Evolutionary conservation across 768 basidiomycete genomes (phyloP), one percentile per base, ranked within the genome.

Genomic region (Russula vinacea): DNA sequence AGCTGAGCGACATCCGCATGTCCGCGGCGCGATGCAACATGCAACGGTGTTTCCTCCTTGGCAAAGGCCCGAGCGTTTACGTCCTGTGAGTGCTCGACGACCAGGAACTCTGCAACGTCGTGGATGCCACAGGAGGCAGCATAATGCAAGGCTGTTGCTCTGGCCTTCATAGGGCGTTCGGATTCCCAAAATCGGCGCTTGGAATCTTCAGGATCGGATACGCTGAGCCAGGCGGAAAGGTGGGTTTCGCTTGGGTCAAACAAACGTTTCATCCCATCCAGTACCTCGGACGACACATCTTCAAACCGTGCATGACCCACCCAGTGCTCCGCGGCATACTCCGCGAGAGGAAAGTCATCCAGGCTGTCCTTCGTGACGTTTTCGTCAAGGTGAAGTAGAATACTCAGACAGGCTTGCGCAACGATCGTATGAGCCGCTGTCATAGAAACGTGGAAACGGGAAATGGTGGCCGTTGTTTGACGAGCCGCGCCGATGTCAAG

Each of bases 241-340:
- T 62, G 54, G n/a, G 19, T 35, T 5, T 11, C 22, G 0, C 5
- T n/a, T 11, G 54, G 35, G 52, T 56, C 54, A 6, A 62, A 62
- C 1, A 62, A 45, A 8, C 10, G 26, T 14, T 40, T 42, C n/a
- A 39, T 50, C 7, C 50, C 53, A 16, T 55, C 53, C 26, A 13
- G 14, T 0, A 49, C 32, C 1, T 3, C 7, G 7, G 6, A 5
- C 1, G 47, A 29, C 5, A 40, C 54, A 7, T 24, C 8, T 11
- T 47, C 54, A 22, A 49, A 47, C 37, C 6, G 35, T 2, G 54
- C 45, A 24, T 62, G 61, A 0, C 32, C n/a, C 13, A 49, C 35
- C 61, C 45, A 62, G 17, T 81, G 75, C 2, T 76, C 70, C 0
- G 78, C 76, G 0, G 90, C 29, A 29, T 29, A 29, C 29, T 29